Percentiles rank a stretch among this genome's conserved stretches.
Conservation (phyloP, 345 rosid genomes). For the Salix caprea region DNA sequence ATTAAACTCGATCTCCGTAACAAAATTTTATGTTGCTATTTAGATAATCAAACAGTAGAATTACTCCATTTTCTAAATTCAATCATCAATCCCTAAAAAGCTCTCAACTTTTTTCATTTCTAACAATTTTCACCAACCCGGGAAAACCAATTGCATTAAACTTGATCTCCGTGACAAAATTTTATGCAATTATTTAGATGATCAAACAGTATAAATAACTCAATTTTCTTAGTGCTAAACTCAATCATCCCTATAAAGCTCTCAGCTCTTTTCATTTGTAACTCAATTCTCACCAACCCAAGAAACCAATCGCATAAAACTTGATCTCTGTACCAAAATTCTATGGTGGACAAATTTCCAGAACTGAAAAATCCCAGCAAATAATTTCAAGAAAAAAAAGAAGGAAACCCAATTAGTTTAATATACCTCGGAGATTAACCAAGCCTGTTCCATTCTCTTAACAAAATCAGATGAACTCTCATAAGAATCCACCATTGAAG, state of each 20-base stretch:
- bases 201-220: no score
- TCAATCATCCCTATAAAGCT: background rate
- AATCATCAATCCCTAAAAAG: background rate
- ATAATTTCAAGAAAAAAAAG: background rate
- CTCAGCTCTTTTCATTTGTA: background rate
- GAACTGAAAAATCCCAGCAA: background rate
- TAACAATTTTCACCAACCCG: background rate
- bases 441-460: slow-evolving; percentile 83
- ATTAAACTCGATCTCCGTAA: background rate
- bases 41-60: background rate
- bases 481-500: slow-evolving; percentile 66
- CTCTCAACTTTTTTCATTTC: background rate
- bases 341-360: background rate
- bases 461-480: slow-evolving; percentile 69
- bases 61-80: background rate
- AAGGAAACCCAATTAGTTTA: no score
- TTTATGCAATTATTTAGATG: background rate
- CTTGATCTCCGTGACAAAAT: background rate
- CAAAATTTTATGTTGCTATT: background rate
- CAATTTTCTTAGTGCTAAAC: background rate
- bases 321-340: background rate
- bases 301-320: background rate
- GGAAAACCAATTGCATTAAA: background rate
- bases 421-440: slow-evolving; percentile 80
- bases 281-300: background rate